phyloP scores from a whole-genome alignment of 2,329 filamentous ascomycete species.

The Colletotrichum shisoi region DNA sequence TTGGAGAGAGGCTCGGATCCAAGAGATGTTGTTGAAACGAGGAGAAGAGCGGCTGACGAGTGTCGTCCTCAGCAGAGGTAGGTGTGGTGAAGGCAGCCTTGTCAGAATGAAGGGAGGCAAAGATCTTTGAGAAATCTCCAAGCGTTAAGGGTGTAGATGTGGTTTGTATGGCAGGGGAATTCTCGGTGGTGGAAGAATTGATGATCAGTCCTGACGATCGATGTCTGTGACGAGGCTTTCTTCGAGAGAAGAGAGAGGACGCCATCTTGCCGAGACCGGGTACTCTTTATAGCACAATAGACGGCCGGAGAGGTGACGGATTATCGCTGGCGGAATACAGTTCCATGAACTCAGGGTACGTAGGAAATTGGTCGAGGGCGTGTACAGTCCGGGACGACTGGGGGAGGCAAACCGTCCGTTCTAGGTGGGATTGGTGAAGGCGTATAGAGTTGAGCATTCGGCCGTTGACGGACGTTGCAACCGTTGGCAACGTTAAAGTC shows the following conservation, averaged over 20 bases:
- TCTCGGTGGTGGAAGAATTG: not conserved
- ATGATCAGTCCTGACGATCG: not conserved
- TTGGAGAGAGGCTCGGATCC: not conserved
- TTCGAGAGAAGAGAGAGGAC: constrained; percentile 18
- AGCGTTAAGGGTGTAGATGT: not conserved
- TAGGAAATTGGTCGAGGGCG: not conserved
- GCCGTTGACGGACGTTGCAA: not conserved
- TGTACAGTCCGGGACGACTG: not conserved
- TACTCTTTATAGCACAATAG: not conserved
- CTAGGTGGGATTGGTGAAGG: not conserved
- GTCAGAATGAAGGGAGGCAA: constrained; percentile 12
- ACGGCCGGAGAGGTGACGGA: not conserved
- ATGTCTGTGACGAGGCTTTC: constrained; percentile 27
- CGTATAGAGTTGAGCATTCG: not conserved
- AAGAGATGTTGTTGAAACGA: not conserved
- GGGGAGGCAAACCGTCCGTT: too few relatives aligned
- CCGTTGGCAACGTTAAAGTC: not conserved
- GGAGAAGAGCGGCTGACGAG: not conserved
- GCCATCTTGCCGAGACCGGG: constrained; percentile 5
- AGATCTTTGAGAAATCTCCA: constrained; percentile 31
- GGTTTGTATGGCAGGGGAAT: not conserved
- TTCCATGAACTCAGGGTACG: not conserved
- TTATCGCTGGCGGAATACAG: not conserved
- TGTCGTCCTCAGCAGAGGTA: not conserved
- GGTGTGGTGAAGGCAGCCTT: not conserved